These are phyloP conservation scores for Globisporangium sylvaticum DNA, from an alignment of 352 stramenopile genomes.

Conservation along the genomic window DNA sequence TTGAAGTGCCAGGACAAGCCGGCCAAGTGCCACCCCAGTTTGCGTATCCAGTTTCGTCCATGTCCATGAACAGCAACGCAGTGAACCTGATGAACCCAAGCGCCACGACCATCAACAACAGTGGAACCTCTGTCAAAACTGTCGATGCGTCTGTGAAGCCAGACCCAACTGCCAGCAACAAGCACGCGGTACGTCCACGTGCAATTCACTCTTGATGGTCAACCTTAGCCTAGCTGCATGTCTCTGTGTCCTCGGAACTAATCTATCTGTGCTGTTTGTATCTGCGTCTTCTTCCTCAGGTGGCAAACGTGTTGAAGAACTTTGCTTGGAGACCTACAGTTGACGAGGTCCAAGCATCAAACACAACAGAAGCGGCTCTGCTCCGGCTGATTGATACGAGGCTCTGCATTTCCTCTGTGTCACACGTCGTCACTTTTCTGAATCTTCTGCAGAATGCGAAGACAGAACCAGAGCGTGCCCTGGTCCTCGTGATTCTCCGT, in stretches of 20 bases:
- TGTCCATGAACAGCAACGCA: conserved; percentile 10
- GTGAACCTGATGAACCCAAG: conserved; percentile 6
- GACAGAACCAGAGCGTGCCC: conserved; percentile 64
- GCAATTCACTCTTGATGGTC: not conserved
- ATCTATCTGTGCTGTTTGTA: not conserved
- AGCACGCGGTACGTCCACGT: conserved; percentile 1
- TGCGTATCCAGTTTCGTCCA: conserved; percentile 1
- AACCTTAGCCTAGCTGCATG: not conserved
- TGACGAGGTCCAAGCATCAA: conserved; percentile 24
- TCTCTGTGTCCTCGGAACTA: not conserved
- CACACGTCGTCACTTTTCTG: conserved; percentile 54
- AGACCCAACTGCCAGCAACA: not conserved
- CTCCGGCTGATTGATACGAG: conserved; percentile 54
- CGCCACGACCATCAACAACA: conserved; percentile 4
- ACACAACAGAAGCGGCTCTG: conserved; percentile 42
- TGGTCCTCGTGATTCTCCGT: conserved; percentile 68
- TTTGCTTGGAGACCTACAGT: conserved; percentile 22
- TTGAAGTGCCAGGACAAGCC: not conserved
- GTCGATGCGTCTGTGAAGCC: conserved; percentile 1
- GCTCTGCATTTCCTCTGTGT: conserved; percentile 44
- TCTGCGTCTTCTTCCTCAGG: conserved; percentile 3
- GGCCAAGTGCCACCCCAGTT: conserved; percentile 1
- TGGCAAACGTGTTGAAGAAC: conserved; percentile 27
- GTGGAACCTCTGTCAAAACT: not conserved
- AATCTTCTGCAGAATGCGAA: conserved; percentile 54